Conservation (phyloP, 148 eudicot genomes). For the Diospyros lotus region DNA sequence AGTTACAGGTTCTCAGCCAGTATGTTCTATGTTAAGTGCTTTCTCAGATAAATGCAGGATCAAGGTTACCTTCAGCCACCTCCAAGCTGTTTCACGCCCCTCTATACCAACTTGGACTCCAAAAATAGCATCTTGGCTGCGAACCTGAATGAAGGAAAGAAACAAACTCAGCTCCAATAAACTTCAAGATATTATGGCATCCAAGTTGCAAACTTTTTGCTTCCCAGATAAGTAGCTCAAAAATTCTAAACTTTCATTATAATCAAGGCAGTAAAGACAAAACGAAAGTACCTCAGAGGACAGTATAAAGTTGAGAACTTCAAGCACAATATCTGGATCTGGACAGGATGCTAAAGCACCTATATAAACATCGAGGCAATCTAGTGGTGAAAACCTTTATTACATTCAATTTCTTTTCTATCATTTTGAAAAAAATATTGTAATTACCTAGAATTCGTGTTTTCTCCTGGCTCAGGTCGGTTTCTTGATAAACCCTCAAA, state of each 20-base stretch:
- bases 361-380: constrained; percentile 17
- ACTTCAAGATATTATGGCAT: not conserved
- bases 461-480: constrained; percentile 96
- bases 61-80: constrained; percentile 70
- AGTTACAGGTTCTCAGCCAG: not conserved
- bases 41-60: not conserved
- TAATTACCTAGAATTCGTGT: constrained; percentile 65
- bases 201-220: not conserved
- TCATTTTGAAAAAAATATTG: not conserved
- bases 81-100: constrained; percentile 91
- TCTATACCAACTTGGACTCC: constrained; percentile 63
- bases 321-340: constrained; percentile 72
- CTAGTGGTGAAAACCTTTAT: not conserved
- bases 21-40: not conserved
- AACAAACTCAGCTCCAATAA: not conserved
- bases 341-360: constrained; percentile 77
- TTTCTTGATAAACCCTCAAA: constrained; percentile 71
- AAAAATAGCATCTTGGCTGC: constrained; percentile 82
- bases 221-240: not conserved
- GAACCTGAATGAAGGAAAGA: constrained; percentile 46
- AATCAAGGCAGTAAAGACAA: not conserved
- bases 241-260: not conserved
- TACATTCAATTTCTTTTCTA: not conserved
- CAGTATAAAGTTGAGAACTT: constrained; percentile 75
- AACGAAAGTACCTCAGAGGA: constrained; percentile 56